Evolutionary conservation across 2,329 filamentous ascomycete genomes (phyloP), one percentile per base, ranked within the genome.

Genomic region (Calonectria honghensis): DNA sequence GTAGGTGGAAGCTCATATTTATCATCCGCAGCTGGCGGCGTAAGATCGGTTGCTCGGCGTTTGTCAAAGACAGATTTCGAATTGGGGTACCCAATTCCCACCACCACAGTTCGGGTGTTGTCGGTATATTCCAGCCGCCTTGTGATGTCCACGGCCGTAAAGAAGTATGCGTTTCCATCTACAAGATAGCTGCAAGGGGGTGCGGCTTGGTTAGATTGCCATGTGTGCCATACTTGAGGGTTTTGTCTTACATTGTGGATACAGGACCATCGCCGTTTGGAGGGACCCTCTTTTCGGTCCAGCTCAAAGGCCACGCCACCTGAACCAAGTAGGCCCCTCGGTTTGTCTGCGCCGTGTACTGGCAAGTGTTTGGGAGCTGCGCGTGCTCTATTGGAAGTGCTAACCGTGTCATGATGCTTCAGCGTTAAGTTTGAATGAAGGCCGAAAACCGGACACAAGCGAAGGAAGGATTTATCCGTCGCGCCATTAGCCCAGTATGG

Each of bases 91-190:
- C 82, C 81, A 16, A 85, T 76, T 18, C 79, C 83, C 10, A 85
- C 82, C 3, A 85, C 73, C 11, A 85, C 74, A n/a, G 77, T 78
- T 29, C 78, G 76, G 2, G 76, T 73, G 10, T 73, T 67, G 72
- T 82, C 78, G 13, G 74, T 78, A 20, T 80, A 81, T 31, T 81
- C 77, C 0, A 82, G 70, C 24, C 82, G 76, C 6, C 77, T 76
- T 1, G 75, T 73, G 16, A 83, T 75, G 32, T 85, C 83, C 2
- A 82, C 79, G 0, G 82, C 83, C 0, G 83, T 82, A 45, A 81
- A 78, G 72, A 85, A 84, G 54, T 84, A 83, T 2, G 82, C 83
- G 54, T 85, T 85, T 1, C 84, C 84, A 35, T 85, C 84, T 1
- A 82, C 82, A 3, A 83, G 74, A 35, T 85, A 85, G 14, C 84